phyloP scores from a whole-genome alignment of 2,329 filamentous ascomycete genomes.

The Colletotrichum somersetense region DNA sequence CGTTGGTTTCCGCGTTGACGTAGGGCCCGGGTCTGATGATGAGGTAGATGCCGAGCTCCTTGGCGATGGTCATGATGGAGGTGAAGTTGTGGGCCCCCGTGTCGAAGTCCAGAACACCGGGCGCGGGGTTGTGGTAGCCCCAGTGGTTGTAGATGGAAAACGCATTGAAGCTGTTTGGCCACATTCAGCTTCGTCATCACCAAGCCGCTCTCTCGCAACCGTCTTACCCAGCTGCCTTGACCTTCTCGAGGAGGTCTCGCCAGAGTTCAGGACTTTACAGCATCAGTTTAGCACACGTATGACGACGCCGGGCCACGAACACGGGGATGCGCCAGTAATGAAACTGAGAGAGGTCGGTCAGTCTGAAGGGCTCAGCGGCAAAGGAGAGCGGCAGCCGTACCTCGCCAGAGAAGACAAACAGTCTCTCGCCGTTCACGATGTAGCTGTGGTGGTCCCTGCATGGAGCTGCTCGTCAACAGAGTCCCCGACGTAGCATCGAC shows the following conservation, averaged over 20 bases:
- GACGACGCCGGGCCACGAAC: constrained; percentile 44
- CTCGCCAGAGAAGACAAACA: constrained; percentile 59
- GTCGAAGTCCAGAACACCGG: constrained; percentile 53
- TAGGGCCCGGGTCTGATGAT: constrained; percentile 70
- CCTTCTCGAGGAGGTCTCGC: constrained; percentile 57
- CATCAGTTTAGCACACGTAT: not conserved
- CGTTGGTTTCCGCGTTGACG: constrained; percentile 73
- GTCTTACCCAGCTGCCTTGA: constrained; percentile 55
- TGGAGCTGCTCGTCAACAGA: not conserved
- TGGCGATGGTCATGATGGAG: constrained; percentile 59
- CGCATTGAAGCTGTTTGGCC: constrained; percentile 52
- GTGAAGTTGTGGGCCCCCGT: constrained; percentile 60
- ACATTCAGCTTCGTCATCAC: not conserved
- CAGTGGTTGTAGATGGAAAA: constrained; percentile 59
- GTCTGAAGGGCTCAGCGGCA: not conserved
- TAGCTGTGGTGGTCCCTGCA: constrained; percentile 58
- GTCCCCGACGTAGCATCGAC: not conserved
- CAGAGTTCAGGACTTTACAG: constrained; percentile 51
- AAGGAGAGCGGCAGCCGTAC: constrained; percentile 41
- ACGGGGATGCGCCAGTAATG: constrained; percentile 59
- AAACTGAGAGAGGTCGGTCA: constrained; percentile 47
- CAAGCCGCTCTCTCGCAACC: not conserved
- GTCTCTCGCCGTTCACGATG: constrained; percentile 54
- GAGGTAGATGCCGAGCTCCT: constrained; percentile 57
- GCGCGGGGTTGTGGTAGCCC: constrained; percentile 55